These are phyloP conservation scores for Pilasporangium apinafurcum DNA, from an alignment of 352 stramenopile genomes.

Conservation along the genomic window DNA sequence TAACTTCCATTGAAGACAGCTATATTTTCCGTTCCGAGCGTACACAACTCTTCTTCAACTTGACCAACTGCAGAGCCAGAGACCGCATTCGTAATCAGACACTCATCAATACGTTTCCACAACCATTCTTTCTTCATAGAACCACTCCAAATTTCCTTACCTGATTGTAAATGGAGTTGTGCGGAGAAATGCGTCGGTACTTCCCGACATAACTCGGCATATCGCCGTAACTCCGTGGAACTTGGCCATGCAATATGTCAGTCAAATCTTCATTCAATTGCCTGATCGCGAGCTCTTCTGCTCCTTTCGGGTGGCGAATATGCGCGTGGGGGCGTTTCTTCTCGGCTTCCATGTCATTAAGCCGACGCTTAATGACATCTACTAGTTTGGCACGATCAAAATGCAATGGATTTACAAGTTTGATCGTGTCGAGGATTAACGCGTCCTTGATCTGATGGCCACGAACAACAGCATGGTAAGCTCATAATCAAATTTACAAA, in stretches of 20 bases:
- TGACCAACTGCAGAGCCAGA: constrained; percentile 22
- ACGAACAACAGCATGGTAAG: not conserved
- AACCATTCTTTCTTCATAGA: no score
- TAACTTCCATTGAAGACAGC: no score
- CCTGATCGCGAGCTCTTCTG: constrained; percentile 31
- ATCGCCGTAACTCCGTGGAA: constrained; percentile 59
- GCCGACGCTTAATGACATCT: constrained; percentile 54
- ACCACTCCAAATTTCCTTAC: constrained; percentile 8
- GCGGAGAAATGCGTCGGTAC: constrained; percentile 53
- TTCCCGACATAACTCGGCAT: constrained; percentile 48
- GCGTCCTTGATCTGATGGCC: constrained; percentile 71
- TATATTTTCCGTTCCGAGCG: constrained; percentile 15
- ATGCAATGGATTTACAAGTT: constrained; percentile 74
- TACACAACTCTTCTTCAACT: constrained; percentile 56
- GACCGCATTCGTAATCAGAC: not conserved
- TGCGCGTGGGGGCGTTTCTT: constrained; percentile 53
- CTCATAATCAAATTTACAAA: not conserved
- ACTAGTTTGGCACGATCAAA: constrained; percentile 74
- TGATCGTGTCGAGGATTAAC: constrained; percentile 85
- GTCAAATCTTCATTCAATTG: constrained; percentile 72
- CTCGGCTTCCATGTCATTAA: constrained; percentile 48
- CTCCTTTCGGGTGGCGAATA: constrained; percentile 39
- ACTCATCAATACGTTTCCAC: no score
- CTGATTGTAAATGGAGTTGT: constrained; percentile 70
- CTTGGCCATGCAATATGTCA: constrained; percentile 41